Percentiles rank a stretch among this genome's conserved stretches.
Conservation (phyloP, 1,284 basidiomycete genomes). For the Leucoagaricus sp. region DNA sequence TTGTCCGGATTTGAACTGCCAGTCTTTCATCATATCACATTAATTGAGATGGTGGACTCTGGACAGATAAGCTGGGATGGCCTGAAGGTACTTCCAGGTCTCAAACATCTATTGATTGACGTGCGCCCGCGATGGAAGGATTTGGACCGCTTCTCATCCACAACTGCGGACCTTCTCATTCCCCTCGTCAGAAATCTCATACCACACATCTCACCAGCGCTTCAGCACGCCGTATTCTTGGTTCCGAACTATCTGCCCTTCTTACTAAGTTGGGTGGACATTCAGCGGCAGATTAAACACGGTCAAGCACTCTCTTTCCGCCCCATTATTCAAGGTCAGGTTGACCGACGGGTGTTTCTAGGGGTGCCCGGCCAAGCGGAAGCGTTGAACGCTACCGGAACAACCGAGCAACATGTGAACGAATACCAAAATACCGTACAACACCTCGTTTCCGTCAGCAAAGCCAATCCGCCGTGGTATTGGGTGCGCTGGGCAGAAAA, state of each 20-base stretch:
- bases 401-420: background rate
- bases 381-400: background rate
- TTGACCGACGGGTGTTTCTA: background rate
- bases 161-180: background rate
- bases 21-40: background rate
- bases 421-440: background rate
- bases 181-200: background rate
- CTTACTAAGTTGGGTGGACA: conserved; percentile 1
- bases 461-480: conserved; percentile 2
- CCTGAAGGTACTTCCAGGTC: background rate
- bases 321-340: background rate
- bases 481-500: background rate
- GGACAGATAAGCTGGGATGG: background rate
- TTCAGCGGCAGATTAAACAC: background rate
- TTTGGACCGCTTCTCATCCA: background rate
- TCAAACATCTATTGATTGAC: conserved; percentile 2
- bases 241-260: conserved; percentile 6
- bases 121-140: background rate
- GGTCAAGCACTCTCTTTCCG: background rate
- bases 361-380: background rate
- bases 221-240: conserved; percentile 1
- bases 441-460: background rate
- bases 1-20: background rate
- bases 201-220: background rate
- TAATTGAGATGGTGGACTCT: conserved; percentile 1